Conservation (phyloP, 176 grass and related monocot genomes). For the maize (Zea mays) region Zm-B73-REFERENCE-NAM-5.0 NC_050098.1:191867001-191867500, state of each 20-base stretch:
- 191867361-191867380: slow-evolving; percentile 70
- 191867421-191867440: slow-evolving; percentile 96
- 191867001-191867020: not conserved
- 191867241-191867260: slow-evolving; percentile 46
- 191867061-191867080: slow-evolving; percentile 6
- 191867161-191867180: slow-evolving; percentile 26
- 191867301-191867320: slow-evolving; percentile 64
- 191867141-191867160: slow-evolving; percentile 40
- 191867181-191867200: slow-evolving; percentile 49
- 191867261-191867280: slow-evolving; percentile 51
- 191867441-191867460: slow-evolving; percentile 72
- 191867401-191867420: slow-evolving; percentile 82
- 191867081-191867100: slow-evolving; percentile 53
- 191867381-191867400: slow-evolving; percentile 75
- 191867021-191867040: slow-evolving; percentile 9
- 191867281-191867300: slow-evolving; percentile 54
- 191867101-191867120: slow-evolving; percentile 50
- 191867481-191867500: slow-evolving; percentile 88
- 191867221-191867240: slow-evolving; percentile 41
- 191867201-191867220: slow-evolving; percentile 26
- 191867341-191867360: slow-evolving; percentile 28
- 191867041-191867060: not conserved
- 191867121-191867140: slow-evolving; percentile 42
- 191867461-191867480: slow-evolving; percentile 81
- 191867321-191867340: slow-evolving; percentile 39